A percentile compares a stretch with the other conserved stretches of the same genome.
These are phyloP conservation scores for Fusarium armeniacum DNA, from an alignment of 2,329 filamentous ascomycete genomes.

Conservation along the genomic window DNA sequence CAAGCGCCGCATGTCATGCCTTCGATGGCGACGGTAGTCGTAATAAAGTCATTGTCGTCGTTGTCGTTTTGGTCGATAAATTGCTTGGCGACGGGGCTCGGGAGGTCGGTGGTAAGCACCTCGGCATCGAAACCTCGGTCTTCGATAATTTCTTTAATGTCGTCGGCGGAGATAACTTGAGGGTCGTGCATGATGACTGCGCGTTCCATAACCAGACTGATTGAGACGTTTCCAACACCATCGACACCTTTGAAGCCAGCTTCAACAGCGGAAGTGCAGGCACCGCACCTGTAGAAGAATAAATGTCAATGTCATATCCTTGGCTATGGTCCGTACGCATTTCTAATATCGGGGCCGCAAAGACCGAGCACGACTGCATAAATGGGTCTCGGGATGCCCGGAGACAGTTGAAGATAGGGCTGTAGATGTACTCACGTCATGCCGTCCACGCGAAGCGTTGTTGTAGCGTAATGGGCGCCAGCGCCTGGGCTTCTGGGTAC, in stretches of 20 bases:
- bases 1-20: conserved; percentile 95
- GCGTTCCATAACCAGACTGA: conserved; percentile 94
- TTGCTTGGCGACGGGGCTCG: conserved; percentile 64
- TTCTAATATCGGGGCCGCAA: conserved; percentile 8
- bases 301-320: conserved; percentile 51
- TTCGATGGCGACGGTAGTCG: conserved; percentile 82
- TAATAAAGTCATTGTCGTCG: conserved; percentile 63
- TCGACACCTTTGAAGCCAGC: conserved; percentile 85
- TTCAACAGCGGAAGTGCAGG: conserved; percentile 96
- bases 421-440: conserved; percentile 73
- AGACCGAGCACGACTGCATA: conserved; percentile 14
- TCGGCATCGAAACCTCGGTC: conserved; percentile 93
- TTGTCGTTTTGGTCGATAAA: conserved; percentile 54
- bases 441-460: conserved; percentile 89
- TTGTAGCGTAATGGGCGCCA: conserved; percentile 82
- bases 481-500: conserved; percentile 52
- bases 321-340: conserved; percentile 5
- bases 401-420: conserved; percentile 22
- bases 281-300: conserved; percentile 77
- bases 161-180: conserved; percentile 77
- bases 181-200: conserved; percentile 95
- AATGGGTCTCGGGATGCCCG: conserved; percentile 39
- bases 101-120: conserved; percentile 85
- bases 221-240: conserved; percentile 87
- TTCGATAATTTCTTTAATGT: conserved; percentile 88